Conservation (phyloP, 441 rosid species). For the Dalechampia spathulata region DNA sequence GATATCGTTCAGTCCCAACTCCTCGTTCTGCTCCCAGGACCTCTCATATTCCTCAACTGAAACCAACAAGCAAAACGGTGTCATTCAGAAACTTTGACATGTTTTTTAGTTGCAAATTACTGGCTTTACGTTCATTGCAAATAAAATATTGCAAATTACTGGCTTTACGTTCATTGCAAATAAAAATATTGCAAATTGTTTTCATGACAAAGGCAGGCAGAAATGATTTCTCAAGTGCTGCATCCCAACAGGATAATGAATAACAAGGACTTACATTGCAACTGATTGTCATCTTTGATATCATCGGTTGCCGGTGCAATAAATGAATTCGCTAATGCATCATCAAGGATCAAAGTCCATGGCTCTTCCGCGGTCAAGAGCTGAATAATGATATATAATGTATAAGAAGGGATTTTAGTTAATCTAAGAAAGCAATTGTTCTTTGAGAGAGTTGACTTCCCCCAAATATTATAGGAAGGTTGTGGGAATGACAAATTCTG, state of each 20-base stretch:
- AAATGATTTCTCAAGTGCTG: not conserved
- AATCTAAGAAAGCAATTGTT: too few relatives aligned
- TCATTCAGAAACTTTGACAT: not conserved
- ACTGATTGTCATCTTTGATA: slow-evolving; percentile 78
- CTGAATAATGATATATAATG: slow-evolving; percentile 26
- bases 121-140: too few relatives aligned
- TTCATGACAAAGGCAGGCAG: too few relatives aligned
- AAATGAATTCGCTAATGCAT: slow-evolving; percentile 89
- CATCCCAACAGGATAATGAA: not conserved
- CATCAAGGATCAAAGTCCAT: slow-evolving; percentile 82
- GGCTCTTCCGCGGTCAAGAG: slow-evolving; percentile 57
- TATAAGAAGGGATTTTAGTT: not conserved
- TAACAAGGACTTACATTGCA: slow-evolving; percentile 52
- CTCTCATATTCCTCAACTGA: slow-evolving; percentile 87
- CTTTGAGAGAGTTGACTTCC: too few relatives aligned
- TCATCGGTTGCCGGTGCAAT: slow-evolving; percentile 74
- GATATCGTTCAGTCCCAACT: slow-evolving; percentile 82
- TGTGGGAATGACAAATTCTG: too few relatives aligned
- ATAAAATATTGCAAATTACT: too few relatives aligned
- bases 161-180: too few relatives aligned
- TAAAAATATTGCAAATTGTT: too few relatives aligned
- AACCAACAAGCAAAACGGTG: not conserved
- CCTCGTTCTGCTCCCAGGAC: slow-evolving; percentile 95
- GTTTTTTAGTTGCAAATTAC: too few relatives aligned
- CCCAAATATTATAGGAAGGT: too few relatives aligned